These are phyloP conservation scores for Cladosporium sphaerospermum DNA, from an alignment of 2,329 filamentous ascomycete species.

Conservation along the genomic window DNA sequence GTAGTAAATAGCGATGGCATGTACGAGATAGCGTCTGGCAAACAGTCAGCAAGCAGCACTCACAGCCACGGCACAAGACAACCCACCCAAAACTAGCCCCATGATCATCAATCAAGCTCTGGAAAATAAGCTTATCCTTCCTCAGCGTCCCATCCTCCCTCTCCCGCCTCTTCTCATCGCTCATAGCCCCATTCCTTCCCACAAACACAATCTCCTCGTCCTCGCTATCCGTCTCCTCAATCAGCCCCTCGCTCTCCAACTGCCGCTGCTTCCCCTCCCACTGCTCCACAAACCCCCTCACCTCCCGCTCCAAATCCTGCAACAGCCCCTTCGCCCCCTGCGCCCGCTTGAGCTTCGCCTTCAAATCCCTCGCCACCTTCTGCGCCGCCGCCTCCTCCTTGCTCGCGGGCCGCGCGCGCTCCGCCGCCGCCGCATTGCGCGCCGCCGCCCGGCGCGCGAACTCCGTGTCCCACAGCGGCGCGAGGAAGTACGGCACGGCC, in stretches of 20 bases:
- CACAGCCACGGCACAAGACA: neutral
- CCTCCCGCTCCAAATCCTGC: slow-evolving; percentile 76
- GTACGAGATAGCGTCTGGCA: slow-evolving; percentile 80
- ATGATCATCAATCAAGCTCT: slow-evolving; percentile 68
- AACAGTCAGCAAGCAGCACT: slow-evolving; percentile 9
- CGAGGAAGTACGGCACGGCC: slow-evolving; percentile 80
- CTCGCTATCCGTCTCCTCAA: slow-evolving; percentile 45
- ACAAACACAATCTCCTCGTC: slow-evolving; percentile 93
- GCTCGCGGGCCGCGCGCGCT: slow-evolving; percentile 44
- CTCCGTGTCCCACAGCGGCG: slow-evolving; percentile 71
- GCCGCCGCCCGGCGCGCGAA: slow-evolving; percentile 30
- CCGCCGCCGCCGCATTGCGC: slow-evolving; percentile 36
- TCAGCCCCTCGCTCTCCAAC: slow-evolving; percentile 40
- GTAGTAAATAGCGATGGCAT: slow-evolving; percentile 89
- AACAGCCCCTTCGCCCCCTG: slow-evolving; percentile 74
- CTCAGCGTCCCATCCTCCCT: slow-evolving; percentile 49
- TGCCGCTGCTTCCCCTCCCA: slow-evolving; percentile 49
- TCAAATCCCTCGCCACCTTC: slow-evolving; percentile 70
- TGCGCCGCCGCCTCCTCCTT: slow-evolving; percentile 38
- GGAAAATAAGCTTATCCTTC: slow-evolving; percentile 68
- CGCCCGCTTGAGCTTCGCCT: slow-evolving; percentile 70
- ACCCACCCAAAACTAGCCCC: slow-evolving; percentile 75
- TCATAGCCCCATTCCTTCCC: slow-evolving; percentile 60
- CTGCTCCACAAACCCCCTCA: slow-evolving; percentile 64
- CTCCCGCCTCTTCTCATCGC: slow-evolving; percentile 49